Evolutionary conservation across 768 basidiomycete genomes (phyloP), one percentile per base, ranked within the genome.

Genomic region (Hypholoma fasciculare): DNA sequence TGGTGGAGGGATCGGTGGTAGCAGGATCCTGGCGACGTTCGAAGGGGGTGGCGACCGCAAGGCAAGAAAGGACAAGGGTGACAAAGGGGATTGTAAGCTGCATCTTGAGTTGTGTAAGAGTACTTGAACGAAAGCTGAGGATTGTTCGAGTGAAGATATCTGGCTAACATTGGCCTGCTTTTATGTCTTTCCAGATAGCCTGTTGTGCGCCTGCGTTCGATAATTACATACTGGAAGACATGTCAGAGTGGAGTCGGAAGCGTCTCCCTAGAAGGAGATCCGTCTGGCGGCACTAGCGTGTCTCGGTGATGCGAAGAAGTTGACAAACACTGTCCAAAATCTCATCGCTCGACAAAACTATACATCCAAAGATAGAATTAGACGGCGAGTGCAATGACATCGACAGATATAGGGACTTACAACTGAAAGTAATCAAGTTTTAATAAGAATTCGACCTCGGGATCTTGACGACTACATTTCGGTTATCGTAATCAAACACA

Each of bases 11-110:
- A 6, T 9, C 30, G 2, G 30, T 34, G 9, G 30, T 7, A 49
- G n/a, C n/a, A n/a, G 49, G 46, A 54, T 36, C 53, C 39, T 26
- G 49, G 42, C 26, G 19, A 16, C 34, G 58, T 26, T 36, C 59
- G 17, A 39, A 38, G 36, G 65, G 49, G 8, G 57, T 59, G 60
- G 68, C 61, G 46, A 55, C 59, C 56, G 62, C 65, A 61, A 65
- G 60, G 42, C 56, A 50, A 57, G 60, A 56, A 49, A 60, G 48
- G 43, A 44, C 57, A 46, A 59, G 19, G 34, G 60, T 49, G 43
- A 47, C 46, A 50, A 60, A 49, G 36, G 58, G 52, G 58, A 59
- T 51, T 48, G 52, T 60, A 51, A 60, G 58, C 37, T 59, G 61
- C 58, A 46, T 52, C 56, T 52, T 43, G 48, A 17, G 30, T 34